These are phyloP conservation scores for Colletotrichum neosansevieriae DNA, from an alignment of 2,329 filamentous ascomycete species.

Conservation along the genomic window DNA sequence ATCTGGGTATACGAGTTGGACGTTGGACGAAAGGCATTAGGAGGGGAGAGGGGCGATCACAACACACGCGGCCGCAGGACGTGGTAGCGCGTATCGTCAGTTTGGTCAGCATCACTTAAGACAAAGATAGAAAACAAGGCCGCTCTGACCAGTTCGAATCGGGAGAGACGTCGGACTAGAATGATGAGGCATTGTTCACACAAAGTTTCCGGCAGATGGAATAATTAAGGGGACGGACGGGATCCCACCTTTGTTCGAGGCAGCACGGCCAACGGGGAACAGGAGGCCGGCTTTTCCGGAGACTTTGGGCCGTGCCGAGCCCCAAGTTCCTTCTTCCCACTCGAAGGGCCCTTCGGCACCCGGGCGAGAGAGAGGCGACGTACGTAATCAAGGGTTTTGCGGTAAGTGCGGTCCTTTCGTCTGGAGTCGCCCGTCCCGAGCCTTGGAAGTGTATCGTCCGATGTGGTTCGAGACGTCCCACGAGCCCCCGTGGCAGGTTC, in stretches of 20 bases:
- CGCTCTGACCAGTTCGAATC: not conserved
- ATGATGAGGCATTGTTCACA: not conserved
- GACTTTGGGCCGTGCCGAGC: constrained; percentile 15
- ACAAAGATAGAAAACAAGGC: not conserved
- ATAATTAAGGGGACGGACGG: constrained; percentile 1
- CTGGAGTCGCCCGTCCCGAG: constrained; percentile 17
- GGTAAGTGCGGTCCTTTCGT: not conserved
- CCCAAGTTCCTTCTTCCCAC: too few species aligned
- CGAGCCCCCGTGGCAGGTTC: constrained; percentile 21
- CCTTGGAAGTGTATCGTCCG: constrained; percentile 32
- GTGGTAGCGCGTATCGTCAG: not conserved
- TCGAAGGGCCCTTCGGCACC: too few species aligned
- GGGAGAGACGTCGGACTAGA: not conserved
- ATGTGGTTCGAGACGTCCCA: constrained; percentile 33
- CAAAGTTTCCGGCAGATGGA: not conserved
- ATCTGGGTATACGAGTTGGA: constrained; percentile 3
- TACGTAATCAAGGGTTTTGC: constrained; percentile 3
- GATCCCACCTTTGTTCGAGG: not conserved
- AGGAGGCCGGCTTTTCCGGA: constrained; percentile 16
- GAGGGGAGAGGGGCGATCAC: not conserved
- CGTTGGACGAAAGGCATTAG: too few species aligned
- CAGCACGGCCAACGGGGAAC: not conserved
- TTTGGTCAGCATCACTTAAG: constrained; percentile 21
- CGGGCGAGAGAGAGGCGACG: not conserved
- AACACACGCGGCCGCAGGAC: not conserved